Evolutionary conservation across 257 asterid species (phyloP), one percentile per base, ranked within the genome.

Genomic region (Nicotiana obtusifolia): DNA sequence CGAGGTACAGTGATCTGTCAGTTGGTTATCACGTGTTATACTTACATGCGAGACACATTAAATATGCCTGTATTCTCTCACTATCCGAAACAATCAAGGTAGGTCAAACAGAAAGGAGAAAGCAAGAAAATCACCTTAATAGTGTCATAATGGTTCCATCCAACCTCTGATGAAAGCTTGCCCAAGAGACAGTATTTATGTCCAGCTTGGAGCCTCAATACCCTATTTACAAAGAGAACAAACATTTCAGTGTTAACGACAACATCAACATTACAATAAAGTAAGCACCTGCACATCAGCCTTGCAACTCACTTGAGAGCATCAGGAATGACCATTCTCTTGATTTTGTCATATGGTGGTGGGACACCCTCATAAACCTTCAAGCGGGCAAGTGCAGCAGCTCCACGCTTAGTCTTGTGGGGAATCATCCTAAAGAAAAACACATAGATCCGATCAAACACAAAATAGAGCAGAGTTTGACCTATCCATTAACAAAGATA

Each of bases 101-200:
- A 5, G 60, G 22, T 44, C 78, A 71, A 15, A 22, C 15, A 73
- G 79, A 47, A 73, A 47, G 22, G 24, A 49, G 7, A 73, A 24
- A 16, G 57, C 3, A 52, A 17, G 7, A 52, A 59, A 89, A 87
- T 82, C 78, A 92, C 99, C 95, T 85, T 91, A 85, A 95, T 92
- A 16, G 94, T 95, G 77, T 95, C 97, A 64, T 90, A 93, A 73
- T 93, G 91, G 87, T 93, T 93, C 99, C 99, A 95, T 80, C 99
- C 99, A 49, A 95, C 97, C 85, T 95, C 98, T 0, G 98, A 90
- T 22, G 99, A 95, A 41, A 95, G 97, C 83, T 89, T 84, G 52
- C 99, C 99, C 90, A 95, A 81, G 82, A 93, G 76, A 77, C 98
- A 91, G 86, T 93, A 93, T 35, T 91, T 93, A 85, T 91, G 97